Base-by-base conservation (phyloP, 2,329 filamentous ascomycete genomes). In the Aphanoascus verrucosus region DNA sequence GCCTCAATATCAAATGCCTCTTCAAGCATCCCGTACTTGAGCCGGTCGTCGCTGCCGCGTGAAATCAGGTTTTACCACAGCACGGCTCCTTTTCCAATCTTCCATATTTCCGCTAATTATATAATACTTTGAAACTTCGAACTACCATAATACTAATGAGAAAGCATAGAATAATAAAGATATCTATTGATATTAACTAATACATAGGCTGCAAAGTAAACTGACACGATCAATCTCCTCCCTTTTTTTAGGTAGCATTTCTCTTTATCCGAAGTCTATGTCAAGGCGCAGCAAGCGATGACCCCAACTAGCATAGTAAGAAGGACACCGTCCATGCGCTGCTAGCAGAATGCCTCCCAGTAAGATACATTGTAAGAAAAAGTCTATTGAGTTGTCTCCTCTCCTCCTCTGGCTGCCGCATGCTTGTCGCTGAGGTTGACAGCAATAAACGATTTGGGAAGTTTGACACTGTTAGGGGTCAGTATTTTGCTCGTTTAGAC, bases 391-490 rank as follows among this genome's bases (percentile, higher is more conserved):
- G n/a, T 9, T 37, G 8, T 20, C 38, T 55, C 44, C 37, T 58
- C 56, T 11, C 40, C 47, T 42, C 37, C 46, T 19, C 45, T 51
- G 20, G 54, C 52, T 12, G 68, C 59, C 31, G 66, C 63, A 60
- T 73, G 70, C 56, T 75, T 76, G 55, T 76, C 74, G 57, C 72
- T 76, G 19, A 77, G 60, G 56, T 76, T 77, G 17, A 77, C 73
- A 1, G 74, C 74, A 54, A 76, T 69, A 53, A 77, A 77, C 34
- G 69, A 71, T 60, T 75, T 75, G 8, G 74, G 74, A 40, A 77
- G 63, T 65, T 77, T 72, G n/a, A 77, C 74, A 23, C 71, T 74
- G 32, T n/a, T 56, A 44, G 38, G 11, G 35, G n/a, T 49, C 31
- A 59, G 40, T 11, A 20, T 49, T 14, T 42, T 48, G 34, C 9